Evolutionary conservation across 768 basidiomycete species (phyloP), one percentile per base, ranked within the genome.

Genomic region (Boletus tomentosulus): DNA sequence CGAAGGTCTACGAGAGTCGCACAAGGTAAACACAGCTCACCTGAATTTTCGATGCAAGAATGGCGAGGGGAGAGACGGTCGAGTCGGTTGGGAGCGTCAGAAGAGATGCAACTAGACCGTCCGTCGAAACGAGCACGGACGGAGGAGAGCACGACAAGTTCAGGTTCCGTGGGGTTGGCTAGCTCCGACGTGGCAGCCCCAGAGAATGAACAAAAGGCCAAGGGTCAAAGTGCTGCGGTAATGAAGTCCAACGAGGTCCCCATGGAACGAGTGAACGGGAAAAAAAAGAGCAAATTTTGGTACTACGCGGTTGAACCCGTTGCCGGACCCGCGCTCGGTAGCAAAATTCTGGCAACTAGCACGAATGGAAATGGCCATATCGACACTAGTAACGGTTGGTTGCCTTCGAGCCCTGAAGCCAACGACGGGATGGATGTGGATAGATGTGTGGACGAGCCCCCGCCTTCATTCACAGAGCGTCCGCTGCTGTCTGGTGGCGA

Each of bases 211-310:
- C 59, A 81, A 35, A 77, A 72, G 57, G 64, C 79, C 51, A 85
- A 83, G 68, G 70, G 65, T 16, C 76, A 78, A 45, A 81, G 85
- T 42, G 83, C 85, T 0, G 83, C 87, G 15, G 82, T 81, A 34
- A 65, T 89, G 57, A 89, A 85, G 64, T 80, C 86, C 13, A 84
- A 76, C 34, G 89, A 92, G 65, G 74, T 84, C 41, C 86, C 86
- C n/a, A 58, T 89, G 65, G 89, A 89, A 54, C 79, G 85, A 55
- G 76, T 89, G 24, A 83, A 81, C 33, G 89, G 89, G 56, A 89
- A 86, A 74, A 92, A 89, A 74, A 84, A 79, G 68, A 92, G 90
- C 64, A 91, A 87, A 63, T 92, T 85, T 67, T 91, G 90, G 89
- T 86, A 87, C 42, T 93, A 93, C 58, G 90, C 90, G 19, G 87